Percentiles rank a stretch among this genome's conserved stretches.
Evolutionary conservation across 2,329 filamentous ascomycete genomes (phyloP).

Genomic region (Fusarium bulbicola): DNA sequence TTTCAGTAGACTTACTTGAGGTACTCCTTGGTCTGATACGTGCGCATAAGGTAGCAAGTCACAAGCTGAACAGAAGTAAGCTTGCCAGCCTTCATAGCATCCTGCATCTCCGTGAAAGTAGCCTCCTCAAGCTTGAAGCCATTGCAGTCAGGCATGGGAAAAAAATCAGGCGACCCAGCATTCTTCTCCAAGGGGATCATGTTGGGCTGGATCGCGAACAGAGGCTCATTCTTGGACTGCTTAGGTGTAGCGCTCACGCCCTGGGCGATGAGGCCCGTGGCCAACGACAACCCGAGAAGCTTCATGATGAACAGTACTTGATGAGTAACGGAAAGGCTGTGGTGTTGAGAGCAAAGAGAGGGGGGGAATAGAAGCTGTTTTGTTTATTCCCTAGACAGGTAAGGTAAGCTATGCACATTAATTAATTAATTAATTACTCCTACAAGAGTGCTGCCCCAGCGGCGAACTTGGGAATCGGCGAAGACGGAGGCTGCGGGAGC

Average conservation of each 20-base stretch:
- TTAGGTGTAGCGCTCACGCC: conserved; percentile 18
- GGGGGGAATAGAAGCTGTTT: conserved; percentile 10
- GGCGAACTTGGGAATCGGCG: not conserved
- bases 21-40: conserved; percentile 70
- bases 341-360: not conserved
- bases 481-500: not conserved
- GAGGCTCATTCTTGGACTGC: conserved; percentile 10
- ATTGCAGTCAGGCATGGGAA: conserved; percentile 71
- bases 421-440: not conserved
- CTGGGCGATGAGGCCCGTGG: conserved; percentile 34
- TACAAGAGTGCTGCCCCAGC: not conserved
- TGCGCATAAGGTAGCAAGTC: conserved; percentile 69
- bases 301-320: conserved; percentile 27
- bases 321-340: not conserved
- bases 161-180: conserved; percentile 53
- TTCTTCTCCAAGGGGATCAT: conserved; percentile 50
- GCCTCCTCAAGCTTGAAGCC: conserved; percentile 73
- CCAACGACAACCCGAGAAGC: conserved; percentile 32
- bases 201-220: conserved; percentile 39
- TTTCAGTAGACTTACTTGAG: conserved; percentile 59
- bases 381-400: conserved; percentile 7
- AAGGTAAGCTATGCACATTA: not conserved
- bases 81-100: conserved; percentile 60
- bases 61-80: conserved; percentile 68
- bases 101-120: conserved; percentile 73